phyloP scores from a whole-genome alignment of 495 filamentous ascomycete genomes.

The Poronia punctata region DNA sequence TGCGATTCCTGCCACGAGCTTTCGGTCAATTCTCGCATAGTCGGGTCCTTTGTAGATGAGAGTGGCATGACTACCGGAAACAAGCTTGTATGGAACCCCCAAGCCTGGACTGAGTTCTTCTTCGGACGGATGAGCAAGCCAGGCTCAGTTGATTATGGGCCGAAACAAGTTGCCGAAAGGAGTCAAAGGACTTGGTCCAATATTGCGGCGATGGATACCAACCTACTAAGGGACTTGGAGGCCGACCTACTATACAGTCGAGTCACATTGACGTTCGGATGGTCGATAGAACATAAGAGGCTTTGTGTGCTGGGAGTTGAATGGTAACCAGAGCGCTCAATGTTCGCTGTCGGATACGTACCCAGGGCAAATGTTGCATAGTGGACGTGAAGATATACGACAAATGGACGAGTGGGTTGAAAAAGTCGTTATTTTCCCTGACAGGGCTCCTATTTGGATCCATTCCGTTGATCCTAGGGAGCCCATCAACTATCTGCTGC shows the following conservation, averaged over 20 bases:
- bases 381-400: not conserved
- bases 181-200: slow-evolving; percentile 34
- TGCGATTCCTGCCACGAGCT: slow-evolving; percentile 41
- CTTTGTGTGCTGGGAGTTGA: slow-evolving; percentile 42
- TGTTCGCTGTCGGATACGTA: no score
- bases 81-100: slow-evolving; percentile 46
- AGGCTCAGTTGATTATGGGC: not conserved
- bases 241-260: slow-evolving; percentile 42
- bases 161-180: slow-evolving; percentile 7
- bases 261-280: slow-evolving; percentile 49
- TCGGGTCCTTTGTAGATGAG: slow-evolving; percentile 50
- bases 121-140: slow-evolving; percentile 24
- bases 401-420: not conserved
- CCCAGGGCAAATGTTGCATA: not conserved
- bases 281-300: slow-evolving; percentile 38
- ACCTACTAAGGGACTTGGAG: slow-evolving; percentile 41
- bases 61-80: slow-evolving; percentile 40
- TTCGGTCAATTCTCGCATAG: slow-evolving; percentile 47
- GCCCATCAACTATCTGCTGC: not conserved
- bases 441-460: no score
- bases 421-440: not conserved
- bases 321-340: no score
- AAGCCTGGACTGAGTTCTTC: slow-evolving; percentile 49
- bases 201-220: slow-evolving; percentile 22
- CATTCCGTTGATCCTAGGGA: slow-evolving; percentile 5